Percentiles rank a stretch among this genome's conserved stretches.
phyloP scores from a whole-genome alignment of 768 basidiomycete species.

The Collybia sordida region DNA sequence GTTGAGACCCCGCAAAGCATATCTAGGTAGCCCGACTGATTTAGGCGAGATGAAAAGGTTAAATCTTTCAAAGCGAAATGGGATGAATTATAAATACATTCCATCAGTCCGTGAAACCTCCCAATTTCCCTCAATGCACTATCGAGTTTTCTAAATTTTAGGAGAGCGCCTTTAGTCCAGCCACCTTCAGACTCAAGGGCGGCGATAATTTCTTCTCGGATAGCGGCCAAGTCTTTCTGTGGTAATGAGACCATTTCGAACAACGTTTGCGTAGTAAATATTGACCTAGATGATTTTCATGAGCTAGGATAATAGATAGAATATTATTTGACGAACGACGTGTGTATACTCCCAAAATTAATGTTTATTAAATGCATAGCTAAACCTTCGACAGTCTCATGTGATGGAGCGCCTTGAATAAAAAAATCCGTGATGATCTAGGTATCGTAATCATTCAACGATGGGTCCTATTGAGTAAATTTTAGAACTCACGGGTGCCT shows the following conservation, averaged over 20 bases:
- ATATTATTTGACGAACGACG: slow-evolving; percentile 24
- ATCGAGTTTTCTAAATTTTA: slow-evolving; percentile 33
- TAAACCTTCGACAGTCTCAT: slow-evolving; percentile 29
- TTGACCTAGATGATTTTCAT: slow-evolving; percentile 23
- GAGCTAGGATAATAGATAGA: not conserved
- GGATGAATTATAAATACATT: slow-evolving; percentile 19
- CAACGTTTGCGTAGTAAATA: slow-evolving; percentile 33
- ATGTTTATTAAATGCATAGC: slow-evolving; percentile 36
- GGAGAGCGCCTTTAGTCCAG: slow-evolving; percentile 32
- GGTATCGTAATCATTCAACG: not conserved
- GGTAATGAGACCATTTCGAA: slow-evolving; percentile 32
- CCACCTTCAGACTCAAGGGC: slow-evolving; percentile 33
- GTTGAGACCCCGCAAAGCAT: slow-evolving; percentile 24
- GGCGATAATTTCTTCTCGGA: slow-evolving; percentile 29
- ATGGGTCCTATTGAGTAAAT: too few relatives aligned
- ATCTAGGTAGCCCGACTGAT: slow-evolving; percentile 32
- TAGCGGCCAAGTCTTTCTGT: slow-evolving; percentile 25
- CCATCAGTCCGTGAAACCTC: slow-evolving; percentile 31
- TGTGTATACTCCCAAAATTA: slow-evolving; percentile 40
- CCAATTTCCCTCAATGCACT: slow-evolving; percentile 36
- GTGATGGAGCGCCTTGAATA: slow-evolving; percentile 24
- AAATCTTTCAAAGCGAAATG: not conserved
- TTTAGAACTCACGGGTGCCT: slow-evolving; percentile 18
- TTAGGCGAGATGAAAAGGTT: slow-evolving; percentile 8
- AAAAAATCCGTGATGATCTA: slow-evolving; percentile 28